Evolutionary conservation across 176 grass and related monocot species (phyloP), one percentile per base, ranked within the genome.

Genomic region (Panicum miliaceum): DNA sequence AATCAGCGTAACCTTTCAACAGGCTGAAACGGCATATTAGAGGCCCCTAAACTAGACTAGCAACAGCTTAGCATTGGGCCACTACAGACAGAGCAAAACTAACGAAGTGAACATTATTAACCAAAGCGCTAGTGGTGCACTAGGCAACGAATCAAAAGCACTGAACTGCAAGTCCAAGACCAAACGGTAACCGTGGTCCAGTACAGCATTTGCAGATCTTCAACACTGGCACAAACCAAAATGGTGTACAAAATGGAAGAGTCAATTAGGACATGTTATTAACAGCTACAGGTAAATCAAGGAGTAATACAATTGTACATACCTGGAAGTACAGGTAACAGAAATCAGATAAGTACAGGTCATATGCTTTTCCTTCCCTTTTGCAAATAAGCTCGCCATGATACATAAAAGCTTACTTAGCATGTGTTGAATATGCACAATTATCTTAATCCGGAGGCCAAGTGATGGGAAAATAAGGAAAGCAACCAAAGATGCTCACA

Each of bases 401-500:
- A 64, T 35, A 85, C 63, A 70, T 36, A 36, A 22, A 34, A 74
- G 41, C 68, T 58, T 63, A 23, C 19, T 75, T 8, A 43, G 3
- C 87, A 82, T 77, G 56, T 82, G 58, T 58, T 78, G 19, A 64
- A 73, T 48, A 37, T 54, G 76, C 2, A 23, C 12, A 34, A 59
- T 50, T 82, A 60, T 85, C 48, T 90, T 72, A 72, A 48, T 64
- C 11, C 57, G 27, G 37, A 48, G 64, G 64, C 37, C 36, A 48
- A 82, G 40, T 34, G 41, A 74, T 68, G n/a, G 27, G 4, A 77
- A 79, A 77, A 58, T 19, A 11, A 79, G 22, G 5, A 83, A 73
- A 79, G 19, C 85, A 51, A 68, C 50, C 60, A 74, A 83, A 83
- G 68, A 90, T 87, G 61, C 32, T 79, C 23, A 60, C 48, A 48